Evolutionary conservation across 2,329 filamentous ascomycete species (phyloP).

Genomic region (Xylariaceae sp.): DNA sequence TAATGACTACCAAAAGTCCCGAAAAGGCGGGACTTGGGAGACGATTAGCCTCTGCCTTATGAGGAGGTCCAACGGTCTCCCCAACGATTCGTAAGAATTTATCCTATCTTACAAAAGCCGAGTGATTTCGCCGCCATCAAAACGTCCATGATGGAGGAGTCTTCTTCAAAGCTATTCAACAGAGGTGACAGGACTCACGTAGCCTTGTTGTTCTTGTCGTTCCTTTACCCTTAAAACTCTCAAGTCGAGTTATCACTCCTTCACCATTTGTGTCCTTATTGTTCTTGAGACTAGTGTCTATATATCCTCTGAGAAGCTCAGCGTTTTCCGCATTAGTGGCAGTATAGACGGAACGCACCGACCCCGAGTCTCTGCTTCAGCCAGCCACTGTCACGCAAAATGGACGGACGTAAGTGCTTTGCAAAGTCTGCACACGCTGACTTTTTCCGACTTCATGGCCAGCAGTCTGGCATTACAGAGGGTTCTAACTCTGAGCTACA

Average conservation of each 20-base stretch:
- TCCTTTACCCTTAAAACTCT: constrained; percentile 10
- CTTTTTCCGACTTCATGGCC: constrained; percentile 3
- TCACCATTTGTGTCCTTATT: constrained; percentile 8
- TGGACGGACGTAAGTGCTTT: constrained; percentile 29
- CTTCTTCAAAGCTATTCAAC: constrained; percentile 13
- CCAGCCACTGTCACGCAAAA: constrained; percentile 7
- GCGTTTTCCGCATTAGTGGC: no score
- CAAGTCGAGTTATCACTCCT: constrained; percentile 5
- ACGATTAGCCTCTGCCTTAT: constrained; percentile 13
- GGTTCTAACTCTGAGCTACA: constrained; percentile 21
- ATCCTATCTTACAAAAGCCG: constrained; percentile 24
- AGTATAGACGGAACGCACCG: no score
- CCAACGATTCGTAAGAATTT: constrained; percentile 12
- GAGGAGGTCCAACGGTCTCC: constrained; percentile 14
- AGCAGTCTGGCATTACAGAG: background rate
- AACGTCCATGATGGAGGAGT: constrained; percentile 19
- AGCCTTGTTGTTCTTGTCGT: constrained; percentile 15
- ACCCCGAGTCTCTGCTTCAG: background rate
- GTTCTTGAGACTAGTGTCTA: constrained; percentile 6
- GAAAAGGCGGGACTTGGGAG: constrained; percentile 10
- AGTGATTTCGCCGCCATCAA: constrained; percentile 19
- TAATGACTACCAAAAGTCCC: no score
- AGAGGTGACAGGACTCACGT: constrained; percentile 16
- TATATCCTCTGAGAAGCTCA: no score
- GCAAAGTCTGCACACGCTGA: constrained; percentile 1